phyloP scores from a whole-genome alignment of 192 early-diverging fungal species.

The Piromyces finnis region DNA sequence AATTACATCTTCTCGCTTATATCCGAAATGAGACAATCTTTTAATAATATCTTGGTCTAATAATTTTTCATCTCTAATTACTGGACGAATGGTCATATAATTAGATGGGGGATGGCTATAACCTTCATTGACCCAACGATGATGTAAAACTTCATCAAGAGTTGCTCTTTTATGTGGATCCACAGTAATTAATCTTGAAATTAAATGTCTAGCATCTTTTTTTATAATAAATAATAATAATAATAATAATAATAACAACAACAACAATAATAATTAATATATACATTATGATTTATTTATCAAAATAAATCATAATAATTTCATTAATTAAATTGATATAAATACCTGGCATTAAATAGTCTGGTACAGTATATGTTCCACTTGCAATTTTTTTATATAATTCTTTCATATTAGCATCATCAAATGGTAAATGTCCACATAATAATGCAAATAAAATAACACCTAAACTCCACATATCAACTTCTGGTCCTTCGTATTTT shows the following conservation, averaged over 20 bases:
- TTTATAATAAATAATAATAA: neutral
- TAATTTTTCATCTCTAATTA: constrained; percentile 18
- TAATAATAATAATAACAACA: no score
- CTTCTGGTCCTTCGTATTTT: constrained; percentile 67
- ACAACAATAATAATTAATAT: no score
- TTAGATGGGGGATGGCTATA: constrained; percentile 37
- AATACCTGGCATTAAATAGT: constrained; percentile 27
- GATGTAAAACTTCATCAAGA: constrained; percentile 44
- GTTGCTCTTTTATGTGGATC: constrained; percentile 48
- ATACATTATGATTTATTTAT: no score
- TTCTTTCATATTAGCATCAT: constrained; percentile 66
- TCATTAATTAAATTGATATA: no score
- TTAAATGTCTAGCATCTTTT: constrained; percentile 28
- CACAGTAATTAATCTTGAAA: constrained; percentile 52
- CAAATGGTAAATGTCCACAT: constrained; percentile 71
- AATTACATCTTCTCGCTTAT: constrained; percentile 14
- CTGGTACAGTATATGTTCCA: constrained; percentile 39
- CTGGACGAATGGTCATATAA: constrained; percentile 38
- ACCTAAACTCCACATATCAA: constrained; percentile 71
- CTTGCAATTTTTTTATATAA: constrained; percentile 67
- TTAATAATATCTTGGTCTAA: constrained; percentile 15
- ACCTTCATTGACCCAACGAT: constrained; percentile 67
- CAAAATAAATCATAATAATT: no score
- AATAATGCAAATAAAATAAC: constrained; percentile 70
- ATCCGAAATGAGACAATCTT: constrained; percentile 23